Conservation (phyloP, 495 filamentous ascomycete species). For the Trypethelium eluteriae region DNA sequence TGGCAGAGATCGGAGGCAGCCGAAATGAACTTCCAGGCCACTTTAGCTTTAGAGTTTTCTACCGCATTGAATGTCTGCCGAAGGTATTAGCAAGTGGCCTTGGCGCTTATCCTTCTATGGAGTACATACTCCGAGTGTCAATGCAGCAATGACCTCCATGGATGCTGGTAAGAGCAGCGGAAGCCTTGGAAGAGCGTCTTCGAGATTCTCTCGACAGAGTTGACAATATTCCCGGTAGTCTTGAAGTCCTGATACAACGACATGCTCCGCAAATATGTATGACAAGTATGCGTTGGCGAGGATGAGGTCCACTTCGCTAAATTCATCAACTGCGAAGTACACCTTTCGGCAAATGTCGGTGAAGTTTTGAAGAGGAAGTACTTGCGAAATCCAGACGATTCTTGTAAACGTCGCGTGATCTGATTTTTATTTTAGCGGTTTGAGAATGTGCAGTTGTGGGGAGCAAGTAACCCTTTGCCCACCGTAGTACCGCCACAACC, state of each 20-base stretch:
- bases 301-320: constrained; percentile 26
- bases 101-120: not conserved
- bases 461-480: constrained; percentile 37
- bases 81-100: not conserved
- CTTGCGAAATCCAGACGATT: constrained; percentile 19
- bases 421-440: constrained; percentile 2
- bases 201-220: constrained; percentile 21
- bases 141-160: constrained; percentile 24
- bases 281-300: constrained; percentile 28
- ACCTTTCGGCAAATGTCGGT: constrained; percentile 27
- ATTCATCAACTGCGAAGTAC: constrained; percentile 29
- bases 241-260: constrained; percentile 19
- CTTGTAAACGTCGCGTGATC: constrained; percentile 18
- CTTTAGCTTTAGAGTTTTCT: constrained; percentile 24
- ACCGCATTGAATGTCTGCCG: constrained; percentile 34
- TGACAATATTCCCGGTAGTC: constrained; percentile 17
- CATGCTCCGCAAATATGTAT: constrained; percentile 25
- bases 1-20: constrained; percentile 21
- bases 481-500: constrained; percentile 25
- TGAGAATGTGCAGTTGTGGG: not conserved
- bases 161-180: constrained; percentile 26
- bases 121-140: constrained; percentile 24
- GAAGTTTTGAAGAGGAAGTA: constrained; percentile 26
- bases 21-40: constrained; percentile 29
- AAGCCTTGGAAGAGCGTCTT: constrained; percentile 20